Evolutionary conservation across 2,329 filamentous ascomycete genomes (phyloP), one percentile per base, ranked within the genome.

Genomic region (Colletotrichum coccodes): DNA sequence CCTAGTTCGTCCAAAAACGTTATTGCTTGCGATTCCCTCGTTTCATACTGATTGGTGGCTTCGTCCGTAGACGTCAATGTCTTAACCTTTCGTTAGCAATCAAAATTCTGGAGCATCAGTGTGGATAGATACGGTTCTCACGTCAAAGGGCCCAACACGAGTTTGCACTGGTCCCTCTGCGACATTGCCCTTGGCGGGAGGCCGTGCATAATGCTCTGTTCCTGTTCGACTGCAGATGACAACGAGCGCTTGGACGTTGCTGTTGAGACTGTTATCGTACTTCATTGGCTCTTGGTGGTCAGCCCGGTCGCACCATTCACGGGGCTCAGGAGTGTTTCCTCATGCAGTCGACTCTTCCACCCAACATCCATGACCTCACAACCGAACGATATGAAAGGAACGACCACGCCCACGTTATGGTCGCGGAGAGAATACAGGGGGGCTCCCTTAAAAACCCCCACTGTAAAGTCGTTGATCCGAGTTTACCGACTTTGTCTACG

Each of bases 1-100:
- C 18, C 30, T 47, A 50, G 49, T 56, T 65, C 40, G 36, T 65
- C 61, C 65, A 34, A 68, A 68, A 56, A 56, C 49, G 54, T 30
- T 60, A 49, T 60, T 56, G 56, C 54, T 68, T 60, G 65, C 61
- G 65, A 69, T 40, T 8, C 50, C 26, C 2, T 46, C 66, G 49
- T 69, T 66, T 60, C 66, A 66, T 56, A 36, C 21, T 69, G 61
- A 66, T 69, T 66, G 61, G 61, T 66, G 66, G 61, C 66, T 56
- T 60, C 40, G 50, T 52, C 49, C 32, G 32, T 49, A 42, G 23
- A 52, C 46, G 42, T 38, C 9, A 54, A 42, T 64, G 65, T 68
- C 60, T 68, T 40, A 53, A 64, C 11, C 53, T 58, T 30, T 26
- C 23, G 38, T 53, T 34, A 4, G 34, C 34, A 58, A 53, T 67